These are phyloP conservation scores for Hymenoscyphus albidus DNA, from an alignment of 2,329 filamentous ascomycete species.

Conservation along the genomic window DNA sequence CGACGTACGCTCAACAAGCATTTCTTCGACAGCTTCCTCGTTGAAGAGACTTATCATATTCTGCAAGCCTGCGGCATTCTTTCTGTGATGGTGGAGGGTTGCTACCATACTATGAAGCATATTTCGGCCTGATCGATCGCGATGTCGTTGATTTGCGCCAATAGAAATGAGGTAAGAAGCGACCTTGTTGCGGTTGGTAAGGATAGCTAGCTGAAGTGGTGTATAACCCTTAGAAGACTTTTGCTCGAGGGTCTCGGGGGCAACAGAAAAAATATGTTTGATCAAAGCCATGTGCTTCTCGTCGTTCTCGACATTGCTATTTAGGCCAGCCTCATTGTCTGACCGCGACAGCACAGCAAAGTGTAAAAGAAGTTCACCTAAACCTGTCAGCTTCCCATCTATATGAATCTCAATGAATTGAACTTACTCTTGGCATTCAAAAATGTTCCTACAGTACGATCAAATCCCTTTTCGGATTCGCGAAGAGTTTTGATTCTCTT, in stretches of 20 bases:
- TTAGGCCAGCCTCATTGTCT: constrained; percentile 18
- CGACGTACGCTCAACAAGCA: constrained; percentile 57
- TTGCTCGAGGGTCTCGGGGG: constrained; percentile 59
- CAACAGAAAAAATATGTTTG: constrained; percentile 59
- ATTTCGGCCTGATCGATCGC: constrained; percentile 60
- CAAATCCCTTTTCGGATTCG: constrained; percentile 57
- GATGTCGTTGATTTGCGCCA: constrained; percentile 65
- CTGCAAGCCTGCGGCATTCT: constrained; percentile 37
- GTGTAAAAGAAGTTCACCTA: constrained; percentile 63
- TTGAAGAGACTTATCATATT: constrained; percentile 57
- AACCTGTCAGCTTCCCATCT: constrained; percentile 18
- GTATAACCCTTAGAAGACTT: constrained; percentile 58
- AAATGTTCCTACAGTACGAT: constrained; percentile 60
- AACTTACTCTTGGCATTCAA: constrained; percentile 55
- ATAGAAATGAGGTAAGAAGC: constrained; percentile 60
- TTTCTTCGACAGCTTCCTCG: constrained; percentile 48
- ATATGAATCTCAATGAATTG: background rate
- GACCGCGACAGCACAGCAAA: constrained; percentile 51
- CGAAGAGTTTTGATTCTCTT: constrained; percentile 58
- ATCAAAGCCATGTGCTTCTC: constrained; percentile 49
- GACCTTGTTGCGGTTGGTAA: constrained; percentile 49
- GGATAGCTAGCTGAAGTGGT: constrained; percentile 65
- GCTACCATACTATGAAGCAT: constrained; percentile 58
- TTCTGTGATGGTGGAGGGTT: constrained; percentile 4
- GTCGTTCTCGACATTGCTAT: constrained; percentile 3